Base-by-base conservation (phyloP, 192 early-diverging fungal genomes). In the Spizellomyces punctatus region DNA sequence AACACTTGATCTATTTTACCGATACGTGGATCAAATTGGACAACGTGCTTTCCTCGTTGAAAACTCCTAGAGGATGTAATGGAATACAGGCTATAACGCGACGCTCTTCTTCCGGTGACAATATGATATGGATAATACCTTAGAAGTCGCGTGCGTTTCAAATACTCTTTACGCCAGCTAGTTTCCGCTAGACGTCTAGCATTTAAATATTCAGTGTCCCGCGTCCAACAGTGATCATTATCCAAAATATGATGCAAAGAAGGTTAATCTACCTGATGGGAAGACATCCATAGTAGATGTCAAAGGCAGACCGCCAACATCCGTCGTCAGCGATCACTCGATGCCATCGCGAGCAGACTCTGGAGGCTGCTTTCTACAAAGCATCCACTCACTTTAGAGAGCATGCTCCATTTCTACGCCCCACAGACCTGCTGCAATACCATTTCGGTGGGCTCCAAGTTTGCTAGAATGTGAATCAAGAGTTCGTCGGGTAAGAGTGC, bases 11-110 rank as follows among this genome's bases (percentile, higher is more conserved):
- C 73, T 19, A 91, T 75, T 6, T 77, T 72, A 22, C 86, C 86
- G 41, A 90, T 84, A 42, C 83, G 78, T 19, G 90, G 87, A 67
- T 89, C 77, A 57, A 90, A 85, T 59, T 79, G 81, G 7, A 82
- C 69, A 45, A 76, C 70, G 22, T 76, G 77, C 50, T 79, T 82
- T 14, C 77, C 75, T 45, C 71, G 22, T 41, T 75, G 61, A 63
- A 67, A 81, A 16, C 71, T 72, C 60, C 73, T 78, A 17, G 64
- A 12, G 1, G 6, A 46, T 3, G 27, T 0, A 36, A 36, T 3
- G 27, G 0, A 36, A 2, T 36, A 36, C 0, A 36, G 27, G 27
- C 27, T 36, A 36, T 36, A 36, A 36, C 27, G 27, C 0, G 0
- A 0, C 3, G 27, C 27, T 36, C 27, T 36, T 3, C 3, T 36